Evolutionary conservation across 306 rosid genomes (phyloP), one percentile per base, ranked within the genome.

Genomic region (Lathyrus sativus): DNA sequence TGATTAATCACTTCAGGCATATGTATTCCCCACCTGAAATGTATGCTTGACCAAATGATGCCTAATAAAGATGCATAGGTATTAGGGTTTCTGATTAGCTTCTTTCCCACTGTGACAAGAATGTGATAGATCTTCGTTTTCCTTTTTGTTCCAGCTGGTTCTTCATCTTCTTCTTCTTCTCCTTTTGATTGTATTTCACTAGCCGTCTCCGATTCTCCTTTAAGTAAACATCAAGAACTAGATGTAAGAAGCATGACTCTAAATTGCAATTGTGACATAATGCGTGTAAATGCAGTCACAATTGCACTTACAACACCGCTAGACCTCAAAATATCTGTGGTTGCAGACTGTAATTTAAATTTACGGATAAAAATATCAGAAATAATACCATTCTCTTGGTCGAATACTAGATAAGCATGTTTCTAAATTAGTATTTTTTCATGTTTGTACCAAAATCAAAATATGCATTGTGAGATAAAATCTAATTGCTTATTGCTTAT

Each of bases 31-130:
- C 92, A 89, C 78, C 82, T 92, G 87, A 80, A 92, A 13, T 78
- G 83, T 78, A 92, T 80, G 83, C 86, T 73, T 43, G 96, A 87
- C 98, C 96, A 92, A 70, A 86, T 77, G 61, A 92, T 79, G 33
- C 98, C 96, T 18, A 82, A 15, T 18, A 85, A 29, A 68, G 98
- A 89, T 73, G 95, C 96, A 83, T 85, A 87, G 5, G 98, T 92
- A 70, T 92, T 92, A 43, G 96, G 98, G 78, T 92, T 92, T 50
- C 42, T 61, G 2, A 89, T 74, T 24, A 92, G 80, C 76, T 92
- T 88, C 75, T 81, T 88, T 65, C 87, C 95, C 31, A 88, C 96
- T n/a, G 82, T 86, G 19, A 76, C 73, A 37, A 90, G 86, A 77
- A 88, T 68, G 7, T 69, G 29, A 55, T 62, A 17, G 53, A 86